phyloP scores from a whole-genome alignment of 257 asterid species.

The Parsonsia alboflavescens region DNA sequence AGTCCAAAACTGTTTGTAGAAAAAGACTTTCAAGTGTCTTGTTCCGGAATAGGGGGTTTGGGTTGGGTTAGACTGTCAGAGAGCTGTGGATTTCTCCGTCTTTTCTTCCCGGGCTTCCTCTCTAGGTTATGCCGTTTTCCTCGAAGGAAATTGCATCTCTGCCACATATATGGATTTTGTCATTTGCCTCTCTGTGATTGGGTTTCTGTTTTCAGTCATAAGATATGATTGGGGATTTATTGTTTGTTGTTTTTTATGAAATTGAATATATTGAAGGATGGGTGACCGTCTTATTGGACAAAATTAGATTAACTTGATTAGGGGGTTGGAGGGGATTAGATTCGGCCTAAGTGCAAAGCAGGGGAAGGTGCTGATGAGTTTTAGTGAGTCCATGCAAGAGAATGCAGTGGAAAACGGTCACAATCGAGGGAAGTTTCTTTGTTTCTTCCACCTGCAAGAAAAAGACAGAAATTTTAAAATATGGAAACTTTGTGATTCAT shows the following conservation, averaged over 20 bases:
- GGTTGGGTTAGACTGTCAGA: conserved; percentile 6
- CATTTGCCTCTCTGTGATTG: neutral
- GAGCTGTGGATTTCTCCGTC: conserved; percentile 7
- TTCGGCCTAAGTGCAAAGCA: no score
- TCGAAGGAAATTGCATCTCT: conserved; percentile 16
- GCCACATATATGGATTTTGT: neutral
- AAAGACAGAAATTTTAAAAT: neutral
- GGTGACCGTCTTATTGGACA: neutral
- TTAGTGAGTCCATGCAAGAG: conserved; percentile 3
- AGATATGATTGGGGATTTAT: neutral
- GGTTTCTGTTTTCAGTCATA: neutral
- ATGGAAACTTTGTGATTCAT: neutral
- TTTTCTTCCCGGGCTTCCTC: conserved; percentile 22
- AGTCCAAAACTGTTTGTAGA: no score
- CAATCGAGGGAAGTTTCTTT: conserved; percentile 6
- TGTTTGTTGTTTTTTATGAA: neutral
- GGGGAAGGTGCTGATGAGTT: conserved; percentile 17
- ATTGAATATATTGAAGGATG: neutral
- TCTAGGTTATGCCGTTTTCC: conserved; percentile 34
- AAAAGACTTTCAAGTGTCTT: no score
- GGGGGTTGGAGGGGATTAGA: no score
- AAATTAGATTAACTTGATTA: neutral
- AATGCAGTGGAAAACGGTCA: neutral
- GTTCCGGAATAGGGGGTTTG: conserved; percentile 6
- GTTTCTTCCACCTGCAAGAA: neutral